A percentile compares a stretch with the other conserved stretches of the same genome.
Conservation (phyloP, 2,329 filamentous ascomycete genomes). For the Fusarium luffae region DNA sequence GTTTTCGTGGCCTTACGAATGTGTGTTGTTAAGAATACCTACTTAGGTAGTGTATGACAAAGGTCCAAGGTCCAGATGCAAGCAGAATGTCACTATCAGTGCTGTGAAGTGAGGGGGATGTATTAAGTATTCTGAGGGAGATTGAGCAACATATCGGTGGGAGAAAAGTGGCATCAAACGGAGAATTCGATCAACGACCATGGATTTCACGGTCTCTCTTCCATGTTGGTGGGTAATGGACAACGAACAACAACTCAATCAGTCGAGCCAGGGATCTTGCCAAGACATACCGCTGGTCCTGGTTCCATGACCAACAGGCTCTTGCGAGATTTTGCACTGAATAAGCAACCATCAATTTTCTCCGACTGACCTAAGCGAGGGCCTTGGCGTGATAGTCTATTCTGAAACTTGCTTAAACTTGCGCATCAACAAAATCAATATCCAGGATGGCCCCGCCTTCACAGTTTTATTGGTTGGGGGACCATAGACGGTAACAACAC, state of each 20-base stretch:
- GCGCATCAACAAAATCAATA: neutral
- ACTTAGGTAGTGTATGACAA: no score
- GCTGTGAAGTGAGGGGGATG: neutral
- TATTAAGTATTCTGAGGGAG: neutral
- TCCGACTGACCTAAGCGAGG: neutral
- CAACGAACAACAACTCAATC: neutral
- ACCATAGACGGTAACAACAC: neutral
- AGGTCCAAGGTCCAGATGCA: neutral
- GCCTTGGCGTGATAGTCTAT: neutral
- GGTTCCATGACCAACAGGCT: neutral
- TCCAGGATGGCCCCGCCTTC: neutral
- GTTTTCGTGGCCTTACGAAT: neutral
- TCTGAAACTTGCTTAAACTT: neutral
- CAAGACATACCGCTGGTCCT: neutral
- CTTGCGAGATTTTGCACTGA: neutral
- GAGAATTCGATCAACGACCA: neutral
- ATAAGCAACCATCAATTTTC: neutral
- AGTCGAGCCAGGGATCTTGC: neutral
- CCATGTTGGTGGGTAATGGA: neutral
- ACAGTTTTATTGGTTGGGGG: neutral
- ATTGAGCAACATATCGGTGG: neutral
- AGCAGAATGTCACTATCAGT: neutral
- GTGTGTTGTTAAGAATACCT: neutral
- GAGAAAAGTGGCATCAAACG: neutral
- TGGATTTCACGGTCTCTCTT: neutral